Evolutionary conservation across 2,329 filamentous ascomycete genomes (phyloP), one percentile per base, ranked within the genome.

Genomic region (Aureobasidium sp.): DNA sequence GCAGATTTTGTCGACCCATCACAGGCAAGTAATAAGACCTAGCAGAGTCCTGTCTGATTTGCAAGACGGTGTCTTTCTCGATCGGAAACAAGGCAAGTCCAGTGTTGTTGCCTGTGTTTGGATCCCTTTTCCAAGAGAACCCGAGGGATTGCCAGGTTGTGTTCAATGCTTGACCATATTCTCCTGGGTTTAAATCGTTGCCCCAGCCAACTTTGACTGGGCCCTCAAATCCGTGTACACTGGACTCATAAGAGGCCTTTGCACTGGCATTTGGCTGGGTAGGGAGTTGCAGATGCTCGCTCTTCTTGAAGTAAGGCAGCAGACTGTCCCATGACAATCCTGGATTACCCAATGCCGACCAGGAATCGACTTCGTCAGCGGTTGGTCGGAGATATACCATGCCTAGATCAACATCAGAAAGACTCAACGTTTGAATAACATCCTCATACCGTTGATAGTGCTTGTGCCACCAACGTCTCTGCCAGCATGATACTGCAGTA

Each of bases 1-100:
- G 69, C 2, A 84, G 68, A 64, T 83, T 83, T 2, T 71, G 67
- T 9, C 79, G 73, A 1, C 65, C 45, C 1, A 68, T 65, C 48
- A 72, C 72, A n/a, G 72, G 70, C 49, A 71, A 68, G 29, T 73
- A 74, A 66, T 75, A 77, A 0, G 68, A 72, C 62, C 72, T 62
- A 12, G 72, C 73, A 12, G 73, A 68, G 61, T 76, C 76, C 37
- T 70, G 68, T 57, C 74, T 66, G 64, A 71, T 70, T 63, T 71
- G 67, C 63, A 69, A 9, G 70, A 65, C 52, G 66, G 60, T 15
- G 71, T 69, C 3, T 65, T 63, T 17, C 66, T 70, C 11, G 73
- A 67, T 2, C 68, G 70, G 52, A 70, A 71, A 66, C 68, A 73
- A 61, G 72, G 72, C 12, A n/a, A 57, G 52, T 42, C 72, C 72